Evolutionary conservation across 2,329 filamentous ascomycete species (phyloP), one percentile per base, ranked within the genome.

Genomic region (Xylariaceae sp.): DNA sequence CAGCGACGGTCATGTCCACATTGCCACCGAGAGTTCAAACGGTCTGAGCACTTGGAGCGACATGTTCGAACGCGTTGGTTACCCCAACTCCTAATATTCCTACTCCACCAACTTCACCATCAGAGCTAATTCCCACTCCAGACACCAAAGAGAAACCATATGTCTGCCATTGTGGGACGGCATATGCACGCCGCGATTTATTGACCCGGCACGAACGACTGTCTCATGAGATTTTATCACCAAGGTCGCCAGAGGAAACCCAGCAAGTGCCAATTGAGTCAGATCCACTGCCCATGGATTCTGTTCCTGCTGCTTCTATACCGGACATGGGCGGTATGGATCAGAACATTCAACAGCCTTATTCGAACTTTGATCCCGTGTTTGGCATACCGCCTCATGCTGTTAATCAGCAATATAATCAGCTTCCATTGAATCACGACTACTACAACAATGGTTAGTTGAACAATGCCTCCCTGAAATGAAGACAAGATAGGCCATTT

Each of bases 61-160:
- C 77, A 79, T 66, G 71, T 79, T 45, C 71, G 77, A 57, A 79
- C 75, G 47, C 77, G 77, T 79, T 64, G 71, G 77, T 68, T 68
- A 67, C 65, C 67, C 68, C 66, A 70, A 67, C 54, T 59, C 56
- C 57, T 59, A 48, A 47, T 19, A 40, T 56, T 52, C 54, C 55
- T 56, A 40, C 57, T 57, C 59, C 51, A 64, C 65, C 59, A 56
- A 48, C 54, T 59, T 54, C 51, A 60, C 58, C 56, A 61, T 23
- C 53, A 50, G 47, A 37, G 37, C 56, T 62, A 55, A 60, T 52
- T 46, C 23, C 32, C 19, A 45, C 29, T 45, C 21, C 59, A 79
- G 77, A 79, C 62, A 79, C 77, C 52, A 79, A 79, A 48, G 77
- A 79, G 65, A 79, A 79, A 59, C 77, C 77, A 1, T 79, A 77